A percentile compares a stretch with the other conserved stretches of the same genome.
Conservation (phyloP, 2,329 filamentous ascomycete species). For the Rutstroemia sp. region DNA sequence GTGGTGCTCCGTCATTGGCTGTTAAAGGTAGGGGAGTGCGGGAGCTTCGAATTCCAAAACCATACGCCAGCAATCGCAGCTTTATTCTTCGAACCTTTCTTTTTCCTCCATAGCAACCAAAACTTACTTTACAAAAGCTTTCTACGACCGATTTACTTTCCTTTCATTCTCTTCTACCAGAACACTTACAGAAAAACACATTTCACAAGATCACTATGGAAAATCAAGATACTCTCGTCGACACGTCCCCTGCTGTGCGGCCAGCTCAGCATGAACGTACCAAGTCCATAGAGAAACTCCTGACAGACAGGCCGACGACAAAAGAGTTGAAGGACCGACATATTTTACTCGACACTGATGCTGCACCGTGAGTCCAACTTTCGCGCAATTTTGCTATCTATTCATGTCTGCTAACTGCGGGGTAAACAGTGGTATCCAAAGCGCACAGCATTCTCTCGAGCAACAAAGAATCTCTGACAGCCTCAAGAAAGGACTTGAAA, state of each 20-base stretch:
- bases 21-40: too few relatives aligned
- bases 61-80: too few relatives aligned
- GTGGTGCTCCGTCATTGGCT: too few relatives aligned
- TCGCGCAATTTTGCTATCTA: not conserved
- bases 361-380: slow-evolving; percentile 49
- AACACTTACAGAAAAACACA: too few relatives aligned
- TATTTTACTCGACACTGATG: slow-evolving; percentile 59
- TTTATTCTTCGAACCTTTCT: too few relatives aligned
- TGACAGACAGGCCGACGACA: slow-evolving; percentile 59
- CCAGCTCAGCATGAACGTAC: slow-evolving; percentile 41
- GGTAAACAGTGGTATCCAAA: slow-evolving; percentile 49
- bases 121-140: too few relatives aligned
- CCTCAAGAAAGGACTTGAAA: slow-evolving; percentile 56
- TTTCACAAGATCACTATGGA: slow-evolving; percentile 13
- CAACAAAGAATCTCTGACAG: slow-evolving; percentile 55
- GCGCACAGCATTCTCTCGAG: slow-evolving; percentile 53
- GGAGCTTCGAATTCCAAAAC: too few relatives aligned
- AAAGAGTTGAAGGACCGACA: slow-evolving; percentile 62
- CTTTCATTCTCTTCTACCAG: too few relatives aligned
- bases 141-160: too few relatives aligned
- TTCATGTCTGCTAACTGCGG: slow-evolving; percentile 17
- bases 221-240: slow-evolving; percentile 16
- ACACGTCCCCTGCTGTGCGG: slow-evolving; percentile 47
- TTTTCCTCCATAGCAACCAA: too few relatives aligned
- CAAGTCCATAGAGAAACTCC: slow-evolving; percentile 66